A percentile compares a stretch with the other conserved stretches of the same genome.
These are phyloP conservation scores for Epichloe elymi DNA, from an alignment of 2,329 filamentous ascomycete species.

Conservation along the genomic window DNA sequence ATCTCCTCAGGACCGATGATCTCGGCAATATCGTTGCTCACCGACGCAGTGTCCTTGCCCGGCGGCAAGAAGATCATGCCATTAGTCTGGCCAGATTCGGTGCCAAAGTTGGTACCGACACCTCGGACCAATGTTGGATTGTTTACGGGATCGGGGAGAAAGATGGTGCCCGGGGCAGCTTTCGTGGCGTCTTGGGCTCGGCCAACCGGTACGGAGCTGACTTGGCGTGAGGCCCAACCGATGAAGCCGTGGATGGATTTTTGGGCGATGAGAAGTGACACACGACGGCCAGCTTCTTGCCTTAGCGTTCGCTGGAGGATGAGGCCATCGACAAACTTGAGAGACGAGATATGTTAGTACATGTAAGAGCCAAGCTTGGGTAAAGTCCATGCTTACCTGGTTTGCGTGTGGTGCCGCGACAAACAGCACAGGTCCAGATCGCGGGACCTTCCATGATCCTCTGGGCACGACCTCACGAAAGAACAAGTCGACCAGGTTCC, in stretches of 20 bases:
- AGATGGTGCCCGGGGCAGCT: conserved; percentile 65
- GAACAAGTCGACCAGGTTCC: conserved; percentile 85
- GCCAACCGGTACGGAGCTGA: conserved; percentile 85
- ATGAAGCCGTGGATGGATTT: conserved; percentile 94
- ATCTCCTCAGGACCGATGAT: conserved; percentile 72
- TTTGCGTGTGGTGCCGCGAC: conserved; percentile 96
- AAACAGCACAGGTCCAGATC: conserved; percentile 79
- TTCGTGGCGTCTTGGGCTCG: conserved; percentile 83
- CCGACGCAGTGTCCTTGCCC: conserved; percentile 60
- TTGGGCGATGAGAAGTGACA: conserved; percentile 85
- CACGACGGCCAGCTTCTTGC: conserved; percentile 73
- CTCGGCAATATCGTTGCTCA: conserved; percentile 72
- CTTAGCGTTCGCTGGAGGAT: conserved; percentile 85
- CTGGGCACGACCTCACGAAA: conserved; percentile 95
- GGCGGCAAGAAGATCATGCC: conserved; percentile 81
- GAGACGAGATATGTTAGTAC: background rate
- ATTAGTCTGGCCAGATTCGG: conserved; percentile 55
- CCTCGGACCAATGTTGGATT: conserved; percentile 72
- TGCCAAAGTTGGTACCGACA: conserved; percentile 70
- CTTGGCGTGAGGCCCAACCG: conserved; percentile 70
- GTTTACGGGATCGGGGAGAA: conserved; percentile 75
- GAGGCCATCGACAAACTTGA: conserved; percentile 90
- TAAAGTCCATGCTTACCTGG: conserved; percentile 42
- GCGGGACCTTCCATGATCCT: conserved; percentile 88
- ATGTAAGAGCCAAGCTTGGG: background rate